Conservation (phyloP, 2,329 filamentous ascomycete species). For the Sphaerulina vaccinii region DNA sequence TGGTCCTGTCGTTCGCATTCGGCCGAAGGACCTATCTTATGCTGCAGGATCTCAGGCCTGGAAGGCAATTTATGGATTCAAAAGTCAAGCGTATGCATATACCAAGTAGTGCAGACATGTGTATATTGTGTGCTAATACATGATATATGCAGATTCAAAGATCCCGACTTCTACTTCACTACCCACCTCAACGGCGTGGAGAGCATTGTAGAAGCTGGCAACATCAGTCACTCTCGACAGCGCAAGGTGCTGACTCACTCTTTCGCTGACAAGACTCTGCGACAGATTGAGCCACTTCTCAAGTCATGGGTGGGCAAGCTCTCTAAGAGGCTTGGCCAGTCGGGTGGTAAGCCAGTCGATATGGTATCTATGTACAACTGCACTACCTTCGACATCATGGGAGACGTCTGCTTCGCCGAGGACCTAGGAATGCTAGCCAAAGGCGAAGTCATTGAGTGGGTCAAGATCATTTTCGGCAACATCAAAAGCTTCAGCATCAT, state of each 20-base stretch:
- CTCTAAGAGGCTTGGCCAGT: conserved; percentile 19
- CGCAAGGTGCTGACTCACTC: conserved; percentile 25
- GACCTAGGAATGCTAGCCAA: conserved; percentile 28
- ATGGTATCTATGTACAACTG: conserved; percentile 30
- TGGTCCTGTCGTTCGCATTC: conserved; percentile 42
- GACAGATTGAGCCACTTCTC: conserved; percentile 30
- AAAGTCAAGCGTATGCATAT: conserved; percentile 9
- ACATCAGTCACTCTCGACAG: conserved; percentile 24
- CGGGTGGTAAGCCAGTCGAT: conserved; percentile 21
- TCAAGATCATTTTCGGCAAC: conserved; percentile 25
- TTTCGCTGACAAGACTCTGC: conserved; percentile 30
- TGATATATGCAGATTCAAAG: conserved; percentile 20
- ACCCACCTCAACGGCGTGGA: neutral
- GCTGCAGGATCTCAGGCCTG: conserved; percentile 24
- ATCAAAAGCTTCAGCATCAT: conserved; percentile 23
- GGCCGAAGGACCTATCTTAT: conserved; percentile 41
- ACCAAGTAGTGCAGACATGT: too few species aligned
- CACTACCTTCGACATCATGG: conserved; percentile 33
- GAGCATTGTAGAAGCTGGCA: conserved; percentile 21
- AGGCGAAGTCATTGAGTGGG: conserved; percentile 25
- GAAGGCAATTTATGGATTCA: conserved; percentile 30
- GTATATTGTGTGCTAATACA: too few species aligned
- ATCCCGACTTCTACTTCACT: conserved; percentile 3
- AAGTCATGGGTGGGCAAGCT: conserved; percentile 26
- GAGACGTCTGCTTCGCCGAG: conserved; percentile 32